Percentiles rank a stretch among this genome's conserved stretches.
phyloP scores from a whole-genome alignment of 2,329 filamentous ascomycete genomes.

The Monilinia aucupariae region DNA sequence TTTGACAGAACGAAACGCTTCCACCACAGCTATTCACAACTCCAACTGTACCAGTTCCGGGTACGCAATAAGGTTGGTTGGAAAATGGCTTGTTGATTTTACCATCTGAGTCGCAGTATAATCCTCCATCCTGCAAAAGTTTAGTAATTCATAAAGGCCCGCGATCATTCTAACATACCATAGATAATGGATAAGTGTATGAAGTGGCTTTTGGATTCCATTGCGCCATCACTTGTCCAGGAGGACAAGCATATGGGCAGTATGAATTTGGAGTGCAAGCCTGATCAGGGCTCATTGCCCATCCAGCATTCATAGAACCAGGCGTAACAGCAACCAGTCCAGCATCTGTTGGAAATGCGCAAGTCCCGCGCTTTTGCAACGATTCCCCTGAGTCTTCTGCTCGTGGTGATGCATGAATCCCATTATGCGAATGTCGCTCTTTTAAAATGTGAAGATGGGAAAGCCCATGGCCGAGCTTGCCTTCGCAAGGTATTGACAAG shows the following conservation, averaged over 20 bases:
- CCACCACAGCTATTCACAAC: constrained; percentile 61
- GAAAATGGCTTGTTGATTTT: constrained; percentile 65
- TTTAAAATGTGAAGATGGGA: constrained; percentile 30
- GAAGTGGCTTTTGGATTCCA: constrained; percentile 65
- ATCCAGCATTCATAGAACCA: constrained; percentile 60
- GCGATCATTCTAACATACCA: constrained; percentile 47
- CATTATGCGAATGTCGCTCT: constrained; percentile 30
- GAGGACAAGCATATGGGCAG: constrained; percentile 71
- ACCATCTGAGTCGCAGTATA: constrained; percentile 65
- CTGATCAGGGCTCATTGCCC: constrained; percentile 74
- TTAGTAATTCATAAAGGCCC: constrained; percentile 15
- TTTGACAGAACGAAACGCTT: constrained; percentile 69
- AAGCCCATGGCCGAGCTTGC: constrained; percentile 26
- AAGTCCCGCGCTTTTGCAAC: constrained; percentile 40
- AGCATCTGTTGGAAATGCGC: constrained; percentile 60
- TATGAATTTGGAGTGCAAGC: constrained; percentile 61
- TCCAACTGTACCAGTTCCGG: constrained; percentile 59
- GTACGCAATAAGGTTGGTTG: constrained; percentile 61
- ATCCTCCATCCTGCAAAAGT: constrained; percentile 58
- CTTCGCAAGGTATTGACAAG: constrained; percentile 36
- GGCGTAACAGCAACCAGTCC: constrained; percentile 66
- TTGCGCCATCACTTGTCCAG: constrained; percentile 71
- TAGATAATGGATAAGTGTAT: constrained; percentile 65
- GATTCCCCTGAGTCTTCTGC: constrained; percentile 22
- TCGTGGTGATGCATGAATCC: constrained; percentile 26